These are phyloP conservation scores for Penicillium egyptiacum DNA, from an alignment of 495 filamentous ascomycete species.

Conservation along the genomic window DNA sequence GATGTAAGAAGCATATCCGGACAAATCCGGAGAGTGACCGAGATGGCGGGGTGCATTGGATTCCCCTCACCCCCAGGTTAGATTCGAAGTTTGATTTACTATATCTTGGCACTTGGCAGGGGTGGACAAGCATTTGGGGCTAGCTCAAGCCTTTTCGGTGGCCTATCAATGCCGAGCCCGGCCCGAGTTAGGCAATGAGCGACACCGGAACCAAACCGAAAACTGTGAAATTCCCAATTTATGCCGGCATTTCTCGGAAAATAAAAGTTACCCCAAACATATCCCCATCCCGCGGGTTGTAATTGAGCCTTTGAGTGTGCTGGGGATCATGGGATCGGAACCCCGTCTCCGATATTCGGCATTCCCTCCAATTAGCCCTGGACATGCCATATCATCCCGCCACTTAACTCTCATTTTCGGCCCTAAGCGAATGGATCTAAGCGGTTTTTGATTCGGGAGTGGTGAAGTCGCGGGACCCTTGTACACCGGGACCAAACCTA, in stretches of 20 bases:
- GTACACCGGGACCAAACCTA: conserved; percentile 6
- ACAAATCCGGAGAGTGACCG: not conserved
- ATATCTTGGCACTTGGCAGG: conserved; percentile 7
- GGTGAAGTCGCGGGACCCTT: conserved; percentile 1
- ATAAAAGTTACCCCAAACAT: too few relatives aligned
- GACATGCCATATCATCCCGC: not conserved
- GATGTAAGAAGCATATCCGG: not conserved
- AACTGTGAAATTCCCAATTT: not conserved
- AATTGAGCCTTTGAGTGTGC: too few relatives aligned
- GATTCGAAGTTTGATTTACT: not conserved
- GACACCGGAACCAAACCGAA: too few relatives aligned
- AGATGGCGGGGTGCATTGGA: not conserved
- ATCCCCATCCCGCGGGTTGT: too few relatives aligned
- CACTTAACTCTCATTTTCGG: not conserved
- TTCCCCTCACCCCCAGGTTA: not conserved
- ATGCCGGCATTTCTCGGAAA: not conserved
- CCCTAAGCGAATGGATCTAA: not conserved
- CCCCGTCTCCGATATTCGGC: not conserved
- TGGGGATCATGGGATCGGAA: not conserved
- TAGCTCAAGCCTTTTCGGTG: not conserved
- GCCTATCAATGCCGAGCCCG: not conserved
- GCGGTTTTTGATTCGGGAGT: conserved; percentile 7
- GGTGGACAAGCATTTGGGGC: conserved; percentile 2
- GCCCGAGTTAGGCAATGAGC: conserved; percentile 4
- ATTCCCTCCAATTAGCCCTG: not conserved